Evolutionary conservation across 768 basidiomycete genomes (phyloP), one percentile per base, ranked within the genome.

Genomic region (Fomitopsis serialis): DNA sequence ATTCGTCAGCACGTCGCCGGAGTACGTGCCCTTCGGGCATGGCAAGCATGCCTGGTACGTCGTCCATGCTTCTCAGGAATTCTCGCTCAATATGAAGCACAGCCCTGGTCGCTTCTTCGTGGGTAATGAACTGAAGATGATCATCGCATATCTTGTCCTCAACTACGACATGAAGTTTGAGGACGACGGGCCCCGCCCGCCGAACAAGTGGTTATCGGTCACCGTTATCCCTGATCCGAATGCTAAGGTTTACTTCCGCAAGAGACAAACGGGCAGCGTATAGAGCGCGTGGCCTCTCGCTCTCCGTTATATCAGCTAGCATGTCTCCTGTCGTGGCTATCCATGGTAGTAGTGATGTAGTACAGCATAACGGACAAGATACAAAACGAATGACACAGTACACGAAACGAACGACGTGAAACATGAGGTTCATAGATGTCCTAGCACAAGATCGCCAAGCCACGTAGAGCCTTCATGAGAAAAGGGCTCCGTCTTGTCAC

Each of bases 31-130:
- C 1, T 69, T 69, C 47, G 66, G 65, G 1, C 55, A 58, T 24
- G 66, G 68, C 15, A 55, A 58, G 24, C 66, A 68, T 43, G 61
- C 66, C 1, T 69, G 68, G 68, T 68, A 24, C 4, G 65, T 57
- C 19, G 35, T 46, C 45, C 9, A 23, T 9, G 12, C 24, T 46
- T 19, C 24, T 27, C 45, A n/a, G 12, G 35, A 17, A 0, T 37
- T 1, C 22, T 12, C 40, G n/a, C 48, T 12, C n/a, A 11, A 42
- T 44, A 22, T 32, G n/a, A n/a, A n/a, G 8, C 12, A 6, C 13
- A 72, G 71, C 43, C 69, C 72, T 0, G 69, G 72, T 3, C 60
- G 71, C 1, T 70, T 69, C 58, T 72, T 72, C 48, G 71, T 67
- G 3, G 56, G 61, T 11, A 65, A 57, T 52, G 68, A 68, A 56